Evolutionary conservation across 1,139 yeast genomes (phyloP).

Genomic region (Meyerozyma athensensis): DNA sequence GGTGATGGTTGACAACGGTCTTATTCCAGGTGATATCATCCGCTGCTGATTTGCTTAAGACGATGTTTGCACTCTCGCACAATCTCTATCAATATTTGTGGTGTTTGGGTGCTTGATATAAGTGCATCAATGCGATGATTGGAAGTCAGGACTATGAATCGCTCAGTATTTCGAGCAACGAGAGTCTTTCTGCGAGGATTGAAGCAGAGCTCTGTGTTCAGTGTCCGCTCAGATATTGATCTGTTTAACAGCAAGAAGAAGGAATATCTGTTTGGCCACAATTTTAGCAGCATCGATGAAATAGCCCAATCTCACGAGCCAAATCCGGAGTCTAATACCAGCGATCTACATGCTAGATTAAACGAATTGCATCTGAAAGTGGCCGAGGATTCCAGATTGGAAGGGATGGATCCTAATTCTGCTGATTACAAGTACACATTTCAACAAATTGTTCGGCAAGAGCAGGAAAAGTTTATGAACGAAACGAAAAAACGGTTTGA

Average conservation of each 20-base stretch:
- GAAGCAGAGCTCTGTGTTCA: background rate
- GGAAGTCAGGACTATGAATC: too few relatives aligned
- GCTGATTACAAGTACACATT: constrained; percentile 37
- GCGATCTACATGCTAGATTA: constrained; percentile 10
- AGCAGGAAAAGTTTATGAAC: constrained; percentile 22
- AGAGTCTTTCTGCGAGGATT: background rate
- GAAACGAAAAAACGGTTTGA: constrained; percentile 22
- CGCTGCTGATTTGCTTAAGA: background rate
- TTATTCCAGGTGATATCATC: constrained; percentile 4
- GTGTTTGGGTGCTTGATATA: too few relatives aligned
- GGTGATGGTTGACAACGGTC: constrained; percentile 32
- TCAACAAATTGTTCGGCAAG: constrained; percentile 13
- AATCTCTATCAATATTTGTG: too few relatives aligned
- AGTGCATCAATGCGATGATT: too few relatives aligned
- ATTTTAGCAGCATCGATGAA: constrained; percentile 18
- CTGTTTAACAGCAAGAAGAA: constrained; percentile 37
- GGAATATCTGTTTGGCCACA: constrained; percentile 30
- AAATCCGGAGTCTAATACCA: constrained; percentile 8
- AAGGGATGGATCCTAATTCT: constrained; percentile 26
- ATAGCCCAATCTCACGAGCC: constrained; percentile 14
- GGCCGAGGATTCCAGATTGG: constrained; percentile 33
- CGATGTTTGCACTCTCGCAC: too few relatives aligned
- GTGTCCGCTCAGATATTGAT: constrained; percentile 19
- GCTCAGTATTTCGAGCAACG: background rate
- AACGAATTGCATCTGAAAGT: constrained; percentile 19